Evolutionary conservation across 1,139 yeast genomes (phyloP).

Genomic region (Kluyveromyces sp.): DNA sequence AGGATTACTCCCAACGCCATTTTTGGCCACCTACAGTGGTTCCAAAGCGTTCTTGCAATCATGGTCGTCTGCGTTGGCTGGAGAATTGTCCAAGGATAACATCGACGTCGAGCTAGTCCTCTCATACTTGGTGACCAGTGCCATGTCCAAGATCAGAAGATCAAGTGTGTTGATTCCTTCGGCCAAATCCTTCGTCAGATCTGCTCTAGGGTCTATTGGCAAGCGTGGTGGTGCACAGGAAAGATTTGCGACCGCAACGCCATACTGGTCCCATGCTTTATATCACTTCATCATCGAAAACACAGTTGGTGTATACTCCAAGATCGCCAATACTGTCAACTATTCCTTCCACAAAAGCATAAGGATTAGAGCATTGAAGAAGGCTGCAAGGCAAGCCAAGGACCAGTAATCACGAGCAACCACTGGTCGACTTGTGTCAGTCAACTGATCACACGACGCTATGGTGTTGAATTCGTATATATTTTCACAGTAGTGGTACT

Average conservation of each 20-base stretch:
- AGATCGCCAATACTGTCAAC: constrained; percentile 61
- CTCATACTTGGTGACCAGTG: constrained; percentile 89
- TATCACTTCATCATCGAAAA: constrained; percentile 80
- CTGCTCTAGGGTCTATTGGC: constrained; percentile 65
- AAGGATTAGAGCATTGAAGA: constrained; percentile 74
- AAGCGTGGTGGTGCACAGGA: constrained; percentile 91
- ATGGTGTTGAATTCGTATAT: too few species aligned
- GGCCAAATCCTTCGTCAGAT: constrained; percentile 68
- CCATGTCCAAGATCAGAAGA: constrained; percentile 89
- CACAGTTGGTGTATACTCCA: constrained; percentile 75
- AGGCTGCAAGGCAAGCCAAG: constrained; percentile 47
- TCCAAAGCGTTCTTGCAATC: constrained; percentile 91
- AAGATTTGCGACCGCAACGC: constrained; percentile 78
- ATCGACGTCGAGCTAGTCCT: constrained; percentile 82
- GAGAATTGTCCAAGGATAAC: constrained; percentile 61
- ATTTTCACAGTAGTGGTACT: too few species aligned
- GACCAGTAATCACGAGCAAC: constrained; percentile 10
- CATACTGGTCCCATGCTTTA: constrained; percentile 90
- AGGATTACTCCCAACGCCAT: constrained; percentile 88
- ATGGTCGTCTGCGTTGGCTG: constrained; percentile 88
- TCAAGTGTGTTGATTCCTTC: constrained; percentile 72
- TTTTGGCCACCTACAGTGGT: constrained; percentile 90
- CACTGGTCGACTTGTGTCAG: too few species aligned
- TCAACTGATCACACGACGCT: too few species aligned
- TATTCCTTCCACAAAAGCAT: constrained; percentile 71